Evolutionary conservation across 768 basidiomycete genomes (phyloP), one percentile per base, ranked within the genome.

Genomic region (Cubamyces sp.): DNA sequence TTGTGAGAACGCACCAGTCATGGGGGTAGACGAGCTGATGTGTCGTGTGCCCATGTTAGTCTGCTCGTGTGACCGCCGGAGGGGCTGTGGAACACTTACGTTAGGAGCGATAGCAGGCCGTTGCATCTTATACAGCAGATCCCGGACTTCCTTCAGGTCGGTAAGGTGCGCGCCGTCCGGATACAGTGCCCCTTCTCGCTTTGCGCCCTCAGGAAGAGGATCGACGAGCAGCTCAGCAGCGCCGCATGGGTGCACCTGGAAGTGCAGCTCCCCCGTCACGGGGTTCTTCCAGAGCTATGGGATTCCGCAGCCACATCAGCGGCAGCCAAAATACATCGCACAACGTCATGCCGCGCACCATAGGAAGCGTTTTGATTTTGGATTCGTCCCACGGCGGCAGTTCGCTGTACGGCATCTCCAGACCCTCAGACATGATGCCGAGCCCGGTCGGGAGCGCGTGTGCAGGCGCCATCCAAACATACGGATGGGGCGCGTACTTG

Each of bases 191-290:
- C 80, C 86, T 43, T 86, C 81, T 11, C 82, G 79, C 26, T 75
- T 75, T 0, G 83, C 82, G 23, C 83, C 83, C 46, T 75, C 78
- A 0, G 92, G 91, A 0, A 96, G 81, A 16, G 93, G 85, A n/a
- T 83, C 84, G 65, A 97, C 77, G 57, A 88, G 64, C 30, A 96
- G 80, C 66, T 90, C 85, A 40, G 78, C 74, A 0, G 74, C 85
- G 30, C 86, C 93, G 67, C 89, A 91, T 4, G 91, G 94, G 72
- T 96, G 95, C 4, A 96, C 94, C 71, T 98, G 86, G 77, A 96
- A 87, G 72, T 96, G 92, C 21, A 98, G 81, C 1, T 79, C 78
- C 25, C 87, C 87, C 14, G 94, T 96, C 8, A 85, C 84, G 0
- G 94, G 92, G 74, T 96, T 96, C 81, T 62, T 62, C 61, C 57